These are phyloP conservation scores for Senecio squalidus DNA, from an alignment of 140 eudicot genomes.

Conservation along the genomic window DNA sequence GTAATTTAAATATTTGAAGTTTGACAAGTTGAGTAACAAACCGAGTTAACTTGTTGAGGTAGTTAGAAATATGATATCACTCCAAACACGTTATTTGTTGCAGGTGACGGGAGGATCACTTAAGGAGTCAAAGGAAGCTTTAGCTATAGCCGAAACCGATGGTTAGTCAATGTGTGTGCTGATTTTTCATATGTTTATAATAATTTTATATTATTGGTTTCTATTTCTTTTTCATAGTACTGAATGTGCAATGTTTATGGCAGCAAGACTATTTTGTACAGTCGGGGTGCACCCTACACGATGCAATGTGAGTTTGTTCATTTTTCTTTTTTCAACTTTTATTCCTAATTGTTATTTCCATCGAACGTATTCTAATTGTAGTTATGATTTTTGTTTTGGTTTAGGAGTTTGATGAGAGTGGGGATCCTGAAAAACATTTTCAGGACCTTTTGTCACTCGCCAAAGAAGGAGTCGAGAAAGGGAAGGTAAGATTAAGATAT, in stretches of 20 bases:
- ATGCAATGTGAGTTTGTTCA: slow-evolving; percentile 74
- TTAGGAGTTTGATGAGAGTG: slow-evolving; percentile 98
- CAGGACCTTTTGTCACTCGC: slow-evolving; percentile 82
- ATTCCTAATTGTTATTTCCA: neutral
- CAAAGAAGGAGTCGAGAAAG: slow-evolving; percentile 85
- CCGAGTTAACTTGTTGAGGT: neutral
- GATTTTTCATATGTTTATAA: slow-evolving; percentile 7
- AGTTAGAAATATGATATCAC: neutral
- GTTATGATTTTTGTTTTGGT: slow-evolving; percentile 5
- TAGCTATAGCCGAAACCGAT: slow-evolving; percentile 97
- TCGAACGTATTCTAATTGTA: neutral
- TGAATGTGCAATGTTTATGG: slow-evolving; percentile 20
- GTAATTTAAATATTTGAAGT: neutral
- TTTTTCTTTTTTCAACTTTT: slow-evolving; percentile 12
- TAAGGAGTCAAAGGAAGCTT: slow-evolving; percentile 86
- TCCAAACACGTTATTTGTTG: neutral
- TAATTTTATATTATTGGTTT: neutral
- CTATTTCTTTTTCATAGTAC: neutral
- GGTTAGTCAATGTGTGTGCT: slow-evolving; percentile 53
- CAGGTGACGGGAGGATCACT: slow-evolving; percentile 99
- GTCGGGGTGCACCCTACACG: slow-evolving; percentile 99
- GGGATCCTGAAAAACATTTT: slow-evolving; percentile 93
- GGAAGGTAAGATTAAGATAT: slow-evolving; percentile 50
- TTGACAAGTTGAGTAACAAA: neutral
- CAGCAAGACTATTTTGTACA: slow-evolving; percentile 93